Percentiles rank a stretch among this genome's conserved stretches.
Evolutionary conservation across 495 filamentous ascomycete genomes (phyloP).

Genomic region (Gamarada debralockiae): DNA sequence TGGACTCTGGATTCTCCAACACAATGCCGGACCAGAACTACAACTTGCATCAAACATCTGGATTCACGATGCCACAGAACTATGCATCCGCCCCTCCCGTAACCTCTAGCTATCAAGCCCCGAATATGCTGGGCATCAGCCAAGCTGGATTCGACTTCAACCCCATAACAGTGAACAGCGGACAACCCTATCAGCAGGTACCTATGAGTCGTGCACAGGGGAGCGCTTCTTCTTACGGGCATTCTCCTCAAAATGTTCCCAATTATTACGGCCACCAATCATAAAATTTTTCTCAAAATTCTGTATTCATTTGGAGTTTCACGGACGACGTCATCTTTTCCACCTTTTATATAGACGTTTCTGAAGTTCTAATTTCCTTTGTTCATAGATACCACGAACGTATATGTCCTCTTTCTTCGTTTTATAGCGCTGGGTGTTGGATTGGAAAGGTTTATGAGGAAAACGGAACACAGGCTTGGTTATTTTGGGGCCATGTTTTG

Average conservation of each 20-base stretch:
- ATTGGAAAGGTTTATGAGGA: background rate
- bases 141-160: slow-evolving; percentile 16
- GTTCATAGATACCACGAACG: slow-evolving; percentile 7
- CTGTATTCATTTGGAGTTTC: slow-evolving; percentile 13
- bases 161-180: slow-evolving; percentile 14
- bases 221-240: slow-evolving; percentile 18
- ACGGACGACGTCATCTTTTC: background rate
- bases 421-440: background rate
- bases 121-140: slow-evolving; percentile 17
- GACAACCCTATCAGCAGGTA: slow-evolving; percentile 12
- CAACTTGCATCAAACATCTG: slow-evolving; percentile 5
- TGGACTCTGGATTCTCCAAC: slow-evolving; percentile 13
- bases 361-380: background rate
- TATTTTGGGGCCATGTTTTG: too few relatives aligned
- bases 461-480: too few relatives aligned
- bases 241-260: slow-evolving; percentile 30
- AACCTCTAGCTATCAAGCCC: slow-evolving; percentile 11
- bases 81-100: slow-evolving; percentile 10
- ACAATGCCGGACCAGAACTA: slow-evolving; percentile 9
- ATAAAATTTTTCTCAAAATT: slow-evolving; percentile 28
- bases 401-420: background rate
- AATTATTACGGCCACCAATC: slow-evolving; percentile 30
- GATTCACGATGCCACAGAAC: slow-evolving; percentile 14
- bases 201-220: slow-evolving; percentile 24
- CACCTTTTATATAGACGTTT: background rate